Conservation (phyloP, 2,329 filamentous ascomycete genomes). For the Aureobasidium uvarum region DNA sequence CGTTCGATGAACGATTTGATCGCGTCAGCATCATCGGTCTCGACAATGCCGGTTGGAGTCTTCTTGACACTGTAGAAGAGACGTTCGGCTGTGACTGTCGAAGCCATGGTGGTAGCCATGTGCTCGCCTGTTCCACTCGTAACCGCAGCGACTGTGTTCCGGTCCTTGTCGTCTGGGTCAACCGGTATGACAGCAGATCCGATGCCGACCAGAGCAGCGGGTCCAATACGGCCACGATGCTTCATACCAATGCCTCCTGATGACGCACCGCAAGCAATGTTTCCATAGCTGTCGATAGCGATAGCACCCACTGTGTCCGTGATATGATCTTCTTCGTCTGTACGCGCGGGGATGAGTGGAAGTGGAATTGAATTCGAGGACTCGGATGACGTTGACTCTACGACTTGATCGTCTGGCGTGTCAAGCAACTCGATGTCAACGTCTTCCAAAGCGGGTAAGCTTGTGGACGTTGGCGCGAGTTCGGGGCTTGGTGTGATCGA, state of each 20-base stretch:
- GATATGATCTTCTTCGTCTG: slow-evolving; percentile 58
- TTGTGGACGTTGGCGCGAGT: neutral
- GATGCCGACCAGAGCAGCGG: slow-evolving; percentile 87
- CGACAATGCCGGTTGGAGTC: slow-evolving; percentile 49
- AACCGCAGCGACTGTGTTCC: slow-evolving; percentile 73
- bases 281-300: slow-evolving; percentile 79
- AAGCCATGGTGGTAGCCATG: slow-evolving; percentile 94
- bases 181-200: slow-evolving; percentile 85
- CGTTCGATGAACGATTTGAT: slow-evolving; percentile 71
- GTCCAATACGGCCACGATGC: slow-evolving; percentile 84
- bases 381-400: neutral
- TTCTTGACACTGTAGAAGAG: slow-evolving; percentile 70
- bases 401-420: neutral
- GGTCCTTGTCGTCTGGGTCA: slow-evolving; percentile 66
- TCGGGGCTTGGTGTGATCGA: slow-evolving; percentile 33
- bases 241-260: slow-evolving; percentile 99
- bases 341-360: neutral
- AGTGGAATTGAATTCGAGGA: neutral
- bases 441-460: neutral
- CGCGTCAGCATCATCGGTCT: slow-evolving; percentile 63
- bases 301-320: slow-evolving; percentile 97
- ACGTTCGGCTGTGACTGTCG: slow-evolving; percentile 79
- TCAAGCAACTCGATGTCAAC: neutral
- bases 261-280: slow-evolving; percentile 91
- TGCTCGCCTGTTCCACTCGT: slow-evolving; percentile 97